Percentiles rank a stretch among this genome's conserved stretches.
phyloP scores from a whole-genome alignment of 371 early-diverging fungal species.

The Rhizoclosmatium hyalinum region DNA sequence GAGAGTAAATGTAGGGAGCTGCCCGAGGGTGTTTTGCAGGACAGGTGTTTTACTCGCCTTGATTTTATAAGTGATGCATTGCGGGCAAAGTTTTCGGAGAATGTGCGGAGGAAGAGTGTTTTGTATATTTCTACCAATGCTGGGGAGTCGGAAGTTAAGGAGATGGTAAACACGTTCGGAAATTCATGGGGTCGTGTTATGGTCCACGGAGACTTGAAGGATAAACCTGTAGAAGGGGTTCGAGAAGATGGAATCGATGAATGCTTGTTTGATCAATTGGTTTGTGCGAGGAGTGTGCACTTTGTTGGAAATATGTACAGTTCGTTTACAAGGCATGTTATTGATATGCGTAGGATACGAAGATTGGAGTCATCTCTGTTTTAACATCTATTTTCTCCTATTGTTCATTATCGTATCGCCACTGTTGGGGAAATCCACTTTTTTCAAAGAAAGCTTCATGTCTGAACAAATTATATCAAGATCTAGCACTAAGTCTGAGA shows the following conservation, averaged over 20 bases:
- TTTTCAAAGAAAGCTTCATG: too few relatives aligned
- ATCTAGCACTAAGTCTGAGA: too few relatives aligned
- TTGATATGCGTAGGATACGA: slow-evolving; percentile 24
- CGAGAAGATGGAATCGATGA: slow-evolving; percentile 30
- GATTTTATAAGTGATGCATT: slow-evolving; percentile 1
- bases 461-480: too few relatives aligned
- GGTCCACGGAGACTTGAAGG: slow-evolving; percentile 27
- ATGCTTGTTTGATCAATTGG: slow-evolving; percentile 37
- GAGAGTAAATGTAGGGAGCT: slow-evolving; percentile 36
- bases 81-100: not conserved
- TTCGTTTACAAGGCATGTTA: slow-evolving; percentile 33
- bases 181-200: slow-evolving; percentile 23
- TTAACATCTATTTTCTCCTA: too few relatives aligned
- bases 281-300: slow-evolving; percentile 17
- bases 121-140: slow-evolving; percentile 35
- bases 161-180: not conserved
- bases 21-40: not conserved
- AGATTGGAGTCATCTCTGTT: too few relatives aligned
- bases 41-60: slow-evolving; percentile 8
- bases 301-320: slow-evolving; percentile 45
- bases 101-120: not conserved
- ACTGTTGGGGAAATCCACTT: too few relatives aligned
- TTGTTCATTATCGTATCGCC: too few relatives aligned
- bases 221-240: not conserved
- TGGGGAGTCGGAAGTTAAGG: not conserved